A percentile compares a stretch with the other conserved stretches of the same genome.
These are phyloP conservation scores for Russula griseocarnosa DNA, from an alignment of 768 basidiomycete genomes.

Conservation along the genomic window DNA sequence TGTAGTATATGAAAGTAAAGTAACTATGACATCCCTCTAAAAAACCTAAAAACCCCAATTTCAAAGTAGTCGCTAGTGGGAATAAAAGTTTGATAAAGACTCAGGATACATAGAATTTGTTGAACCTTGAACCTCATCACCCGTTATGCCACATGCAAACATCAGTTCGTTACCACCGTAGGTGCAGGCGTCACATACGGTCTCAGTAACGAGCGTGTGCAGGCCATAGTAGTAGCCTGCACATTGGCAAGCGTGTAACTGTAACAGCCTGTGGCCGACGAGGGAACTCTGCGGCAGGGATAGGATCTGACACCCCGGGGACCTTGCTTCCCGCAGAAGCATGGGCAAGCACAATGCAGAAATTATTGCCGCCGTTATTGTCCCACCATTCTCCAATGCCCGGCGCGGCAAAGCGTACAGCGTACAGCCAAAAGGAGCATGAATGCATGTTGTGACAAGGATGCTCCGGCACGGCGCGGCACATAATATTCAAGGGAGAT, in stretches of 20 bases:
- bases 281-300: not conserved
- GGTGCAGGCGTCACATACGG: not conserved
- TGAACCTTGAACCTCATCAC: not conserved
- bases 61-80: no score
- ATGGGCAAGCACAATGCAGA: not conserved
- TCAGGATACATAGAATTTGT: not conserved
- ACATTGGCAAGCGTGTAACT: not conserved
- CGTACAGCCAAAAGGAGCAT: conserved; percentile 6
- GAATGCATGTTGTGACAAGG: not conserved
- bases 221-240: not conserved
- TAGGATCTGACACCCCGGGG: not conserved
- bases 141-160: not conserved
- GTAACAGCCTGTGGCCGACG: not conserved
- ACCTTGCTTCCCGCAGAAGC: no score
- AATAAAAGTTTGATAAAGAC: no score
- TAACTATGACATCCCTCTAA: not conserved
- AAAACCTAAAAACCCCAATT: not conserved
- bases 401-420: not conserved
- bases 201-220: not conserved
- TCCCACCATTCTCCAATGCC: conserved; percentile 23
- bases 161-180: not conserved
- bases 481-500: not conserved
- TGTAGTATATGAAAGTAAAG: not conserved
- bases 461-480: not conserved
- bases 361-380: conserved; percentile 15